Evolutionary conservation across 2,329 filamentous ascomycete genomes (phyloP), one percentile per base, ranked within the genome.

Genomic region (Canariomyces notabilis): DNA sequence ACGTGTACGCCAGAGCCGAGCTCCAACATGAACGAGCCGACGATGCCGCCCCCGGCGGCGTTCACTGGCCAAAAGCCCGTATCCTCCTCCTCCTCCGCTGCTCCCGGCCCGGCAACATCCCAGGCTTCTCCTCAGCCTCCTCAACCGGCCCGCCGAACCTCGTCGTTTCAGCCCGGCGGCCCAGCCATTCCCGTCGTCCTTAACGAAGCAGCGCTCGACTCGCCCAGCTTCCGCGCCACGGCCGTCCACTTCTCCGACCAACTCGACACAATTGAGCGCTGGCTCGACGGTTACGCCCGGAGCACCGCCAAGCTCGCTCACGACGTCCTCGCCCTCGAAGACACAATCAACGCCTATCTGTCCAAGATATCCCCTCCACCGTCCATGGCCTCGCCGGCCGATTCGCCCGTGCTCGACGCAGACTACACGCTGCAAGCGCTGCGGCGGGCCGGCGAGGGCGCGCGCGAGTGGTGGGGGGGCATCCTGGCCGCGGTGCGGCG

Each of bases 181-280:
- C 68, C 73, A 29, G 68, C 71, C 23, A 73, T 80, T 48, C 89
- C 93, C 36, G 90, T 97, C 29, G 83, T 83, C 51, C 77, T 97
- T 58, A 93, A 91, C 70, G 93, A 98, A 77, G 93, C 93, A 41
- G 87, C 89, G 16, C 85, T 97, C 70, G 93, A 98, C 69, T 96
- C 90, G 32, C 93, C 93, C 20, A 94, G 90, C 29, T 97, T 97
- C 66, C 88, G 93, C 55, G 88, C 90, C 37, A 87, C 87, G 18
- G 80, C 88, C 34, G 71, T 85, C 37, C 89, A 96, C 69, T 95
- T 95, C 63, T 78, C 82, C 53, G 93, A 97, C 55, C 91, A 98
- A 70, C 80, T 95, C 59, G 93, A 97, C 55, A 77, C 82, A 46
- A 79, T 97, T 49, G 93, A 97, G 67, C 82, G 80, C 75, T 98